phyloP scores from a whole-genome alignment of 805 yeast species.

The Suhomyces vadensis region DNA sequence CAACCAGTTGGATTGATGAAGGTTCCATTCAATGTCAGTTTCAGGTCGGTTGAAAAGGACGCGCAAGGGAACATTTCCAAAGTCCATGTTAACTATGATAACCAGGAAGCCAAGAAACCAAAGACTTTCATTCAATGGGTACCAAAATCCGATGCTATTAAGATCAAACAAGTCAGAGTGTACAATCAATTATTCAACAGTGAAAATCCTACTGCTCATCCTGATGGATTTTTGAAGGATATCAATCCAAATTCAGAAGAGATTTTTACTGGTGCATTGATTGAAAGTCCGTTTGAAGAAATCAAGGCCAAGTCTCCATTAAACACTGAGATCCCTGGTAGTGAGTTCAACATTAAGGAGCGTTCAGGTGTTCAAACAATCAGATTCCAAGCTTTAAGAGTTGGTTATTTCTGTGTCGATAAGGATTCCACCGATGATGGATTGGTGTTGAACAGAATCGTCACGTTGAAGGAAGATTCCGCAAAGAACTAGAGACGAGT shows the following conservation, averaged over 20 bases:
- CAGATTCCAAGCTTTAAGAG: conserved; percentile 96
- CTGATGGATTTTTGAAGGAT: conserved; percentile 85
- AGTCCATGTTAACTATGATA: conserved; percentile 80
- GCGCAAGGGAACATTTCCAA: conserved; percentile 61
- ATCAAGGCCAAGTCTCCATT: conserved; percentile 74
- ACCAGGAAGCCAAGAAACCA: conserved; percentile 65
- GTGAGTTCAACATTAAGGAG: conserved; percentile 74
- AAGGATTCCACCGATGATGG: conserved; percentile 63
- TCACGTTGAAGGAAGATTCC: conserved; percentile 84
- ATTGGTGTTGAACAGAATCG: conserved; percentile 84
- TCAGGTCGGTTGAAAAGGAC: conserved; percentile 65
- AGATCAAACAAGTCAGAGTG: conserved; percentile 74
- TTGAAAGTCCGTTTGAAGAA: conserved; percentile 75
- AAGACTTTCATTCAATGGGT: conserved; percentile 98
- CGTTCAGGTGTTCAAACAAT: conserved; percentile 68
- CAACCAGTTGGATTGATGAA: conserved; percentile 94
- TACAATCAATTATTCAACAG: conserved; percentile 86
- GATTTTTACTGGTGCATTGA: conserved; percentile 60
- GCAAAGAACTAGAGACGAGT: conserved; percentile 44
- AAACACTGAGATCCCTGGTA: conserved; percentile 57
- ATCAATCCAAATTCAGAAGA: conserved; percentile 79
- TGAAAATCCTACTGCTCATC: conserved; percentile 87
- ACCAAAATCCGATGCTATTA: conserved; percentile 61
- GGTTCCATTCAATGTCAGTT: conserved; percentile 81
- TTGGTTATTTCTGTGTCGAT: conserved; percentile 93